Percentiles rank a stretch among this genome's conserved stretches.
phyloP scores from a whole-genome alignment of 148 eudicot species.

The Cornus controversa region DNA sequence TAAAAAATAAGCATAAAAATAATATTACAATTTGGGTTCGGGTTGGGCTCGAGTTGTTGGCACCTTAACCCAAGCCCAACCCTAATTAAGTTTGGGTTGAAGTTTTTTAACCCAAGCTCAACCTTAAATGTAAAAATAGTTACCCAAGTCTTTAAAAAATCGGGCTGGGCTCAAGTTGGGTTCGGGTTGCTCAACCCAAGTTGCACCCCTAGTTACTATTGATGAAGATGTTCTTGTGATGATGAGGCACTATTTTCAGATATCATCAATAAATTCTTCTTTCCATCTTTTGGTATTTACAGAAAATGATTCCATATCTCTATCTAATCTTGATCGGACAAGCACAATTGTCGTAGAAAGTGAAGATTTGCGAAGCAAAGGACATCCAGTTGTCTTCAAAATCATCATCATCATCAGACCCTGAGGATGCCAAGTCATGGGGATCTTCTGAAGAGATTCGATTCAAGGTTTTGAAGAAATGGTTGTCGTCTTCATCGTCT shows the following conservation, averaged over 20 bases:
- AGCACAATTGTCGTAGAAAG: slow-evolving; percentile 29
- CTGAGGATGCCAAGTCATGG: slow-evolving; percentile 34
- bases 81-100: too few relatives aligned
- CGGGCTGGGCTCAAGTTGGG: too few relatives aligned
- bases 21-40: too few relatives aligned
- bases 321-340: slow-evolving; percentile 78
- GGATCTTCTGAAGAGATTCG: slow-evolving; percentile 60
- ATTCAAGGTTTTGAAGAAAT: slow-evolving; percentile 64
- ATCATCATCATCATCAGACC: slow-evolving; percentile 45
- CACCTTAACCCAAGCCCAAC: too few relatives aligned
- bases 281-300: slow-evolving; percentile 49
- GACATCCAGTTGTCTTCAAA: slow-evolving; percentile 69
- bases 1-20: too few relatives aligned
- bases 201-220: too few relatives aligned
- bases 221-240: slow-evolving; percentile 73
- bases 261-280: slow-evolving; percentile 61
- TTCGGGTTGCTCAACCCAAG: too few relatives aligned
- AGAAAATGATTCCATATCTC: slow-evolving; percentile 58
- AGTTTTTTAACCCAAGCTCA: too few relatives aligned
- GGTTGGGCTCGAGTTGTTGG: too few relatives aligned
- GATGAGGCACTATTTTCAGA: slow-evolving; percentile 72
- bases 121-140: too few relatives aligned
- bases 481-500: slow-evolving; percentile 61
- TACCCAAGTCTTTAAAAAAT: too few relatives aligned
- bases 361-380: slow-evolving; percentile 34